These are phyloP conservation scores for Vitis amurensis DNA, from an alignment of 164 flowering plant species.

Conservation along the genomic window DNA sequence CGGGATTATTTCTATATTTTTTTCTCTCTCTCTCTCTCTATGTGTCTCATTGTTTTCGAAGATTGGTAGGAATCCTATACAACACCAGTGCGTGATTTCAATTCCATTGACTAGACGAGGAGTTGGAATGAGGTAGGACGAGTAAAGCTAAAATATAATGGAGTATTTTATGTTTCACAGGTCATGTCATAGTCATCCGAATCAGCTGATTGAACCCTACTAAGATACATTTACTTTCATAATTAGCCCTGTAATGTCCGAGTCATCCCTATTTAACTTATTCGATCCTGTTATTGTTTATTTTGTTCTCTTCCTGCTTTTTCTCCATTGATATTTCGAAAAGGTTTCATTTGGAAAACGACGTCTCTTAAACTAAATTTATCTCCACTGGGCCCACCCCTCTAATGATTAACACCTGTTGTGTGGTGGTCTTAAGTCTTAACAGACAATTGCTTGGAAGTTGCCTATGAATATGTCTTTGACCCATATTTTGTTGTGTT, in stretches of 20 bases:
- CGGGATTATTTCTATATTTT: no score
- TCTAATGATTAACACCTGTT: background rate
- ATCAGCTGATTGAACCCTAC: constrained; percentile 21
- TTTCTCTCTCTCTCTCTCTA: no score
- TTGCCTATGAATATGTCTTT: background rate
- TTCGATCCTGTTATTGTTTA: background rate
- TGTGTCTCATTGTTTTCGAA: no score
- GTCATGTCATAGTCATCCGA: constrained; percentile 17
- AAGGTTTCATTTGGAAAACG: background rate
- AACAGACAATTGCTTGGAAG: background rate
- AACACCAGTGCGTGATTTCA: no score
- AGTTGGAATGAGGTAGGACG: no score
- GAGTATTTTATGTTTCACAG: background rate
- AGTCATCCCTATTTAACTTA: constrained; percentile 28
- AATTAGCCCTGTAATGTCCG: constrained; percentile 21
- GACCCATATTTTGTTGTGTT: background rate
- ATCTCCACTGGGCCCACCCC: background rate
- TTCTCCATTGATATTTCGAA: background rate
- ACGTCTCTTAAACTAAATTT: background rate
- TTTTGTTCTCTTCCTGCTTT: constrained; percentile 3
- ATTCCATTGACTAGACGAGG: no score
- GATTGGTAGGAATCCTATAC: no score
- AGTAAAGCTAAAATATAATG: background rate
- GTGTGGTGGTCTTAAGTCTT: background rate
- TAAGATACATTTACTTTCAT: constrained; percentile 6